Conservation (phyloP, 75 land plant species). For the Sequoiadendron giganteum region DNA sequence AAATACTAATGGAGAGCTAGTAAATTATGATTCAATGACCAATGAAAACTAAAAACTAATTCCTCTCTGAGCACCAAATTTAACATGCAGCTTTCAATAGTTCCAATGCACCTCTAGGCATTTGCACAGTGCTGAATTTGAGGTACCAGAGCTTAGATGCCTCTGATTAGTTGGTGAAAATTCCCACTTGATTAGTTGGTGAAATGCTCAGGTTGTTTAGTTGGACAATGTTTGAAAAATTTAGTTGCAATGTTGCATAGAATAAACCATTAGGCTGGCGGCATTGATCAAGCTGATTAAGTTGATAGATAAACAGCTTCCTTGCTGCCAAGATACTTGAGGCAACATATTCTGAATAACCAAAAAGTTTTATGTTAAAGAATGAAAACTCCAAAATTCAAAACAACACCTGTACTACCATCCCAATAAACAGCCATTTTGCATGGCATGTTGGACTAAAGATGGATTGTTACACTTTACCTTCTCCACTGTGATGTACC, state of each 20-base stretch:
- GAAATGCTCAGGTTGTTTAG: conserved; percentile 61
- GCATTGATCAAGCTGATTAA: conserved; percentile 70
- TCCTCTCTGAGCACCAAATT: conserved; percentile 8
- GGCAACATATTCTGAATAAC: conserved; percentile 68
- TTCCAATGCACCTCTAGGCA: conserved; percentile 10
- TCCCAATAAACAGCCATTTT: conserved; percentile 11
- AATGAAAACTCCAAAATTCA: conserved; percentile 13
- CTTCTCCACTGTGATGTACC: conserved; percentile 94
- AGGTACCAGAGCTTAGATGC: conserved; percentile 63
- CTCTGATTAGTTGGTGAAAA: conserved; percentile 49
- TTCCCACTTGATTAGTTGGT: conserved; percentile 72
- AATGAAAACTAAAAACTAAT: neutral
- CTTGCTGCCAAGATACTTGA: conserved; percentile 79
- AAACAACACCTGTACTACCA: neutral
- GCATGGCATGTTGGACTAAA: neutral
- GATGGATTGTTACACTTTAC: conserved; percentile 31
- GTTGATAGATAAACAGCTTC: conserved; percentile 56
- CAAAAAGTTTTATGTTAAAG: conserved; percentile 61
- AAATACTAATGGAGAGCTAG: conserved; percentile 2
- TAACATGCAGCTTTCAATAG: conserved; percentile 11
- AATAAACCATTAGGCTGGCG: conserved; percentile 54
- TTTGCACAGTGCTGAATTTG: conserved; percentile 18
- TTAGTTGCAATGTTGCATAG: conserved; percentile 69
- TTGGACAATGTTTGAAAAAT: conserved; percentile 55
- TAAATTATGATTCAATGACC: neutral